Evolutionary conservation across 345 rosid species (phyloP), one percentile per base, ranked within the genome.

Genomic region (Ricinus communis): DNA sequence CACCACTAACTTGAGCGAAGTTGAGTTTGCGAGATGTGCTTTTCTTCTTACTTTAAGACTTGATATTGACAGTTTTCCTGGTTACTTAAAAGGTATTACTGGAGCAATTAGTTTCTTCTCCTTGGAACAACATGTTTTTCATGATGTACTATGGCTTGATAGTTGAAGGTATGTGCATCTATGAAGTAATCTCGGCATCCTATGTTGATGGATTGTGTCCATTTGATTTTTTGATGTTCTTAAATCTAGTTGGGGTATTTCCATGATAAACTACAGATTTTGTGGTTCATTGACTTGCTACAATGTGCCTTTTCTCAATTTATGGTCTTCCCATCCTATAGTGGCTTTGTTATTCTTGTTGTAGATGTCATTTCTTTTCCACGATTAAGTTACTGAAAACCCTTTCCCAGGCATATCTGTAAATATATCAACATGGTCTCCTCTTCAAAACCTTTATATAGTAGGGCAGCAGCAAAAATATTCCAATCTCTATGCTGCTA

Each of bases 131-230:
- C 82, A 74, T 88, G 75, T 59, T 88, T 58, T 93, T 93, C 78
- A 90, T 93, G 96, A 79, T 85, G 82, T 93, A 90, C 81, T 88
- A 86, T 74, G 97, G 97, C 74, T 84, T 91, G 80, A 90, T 93
- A 31, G 82, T 93, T 57, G 98, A 93, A 87, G 98, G 96, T 88
- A 78, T 25, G 86, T 50, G 30, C 43, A 51, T 69, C 41, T 15
- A 53, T 43, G 16, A 43, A 22, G 15, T 33, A 21, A 64, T 45
- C 28, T 30, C 5, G 14, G 3, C 53, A 16, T 30, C 9, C 1
- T 60, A 5, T 28, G 36, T 50, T 28, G 53, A 19, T n/a, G 14
- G 22, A 46, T 25, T 21, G 25, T 22, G 13, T 25, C 28, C 28
- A 2, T 38, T 62, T 2, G 5, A 5, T 56, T 49, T 56, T 49